Evolutionary conservation across 306 rosid genomes (phyloP).

Genomic region (Nissolia schottii): DNA sequence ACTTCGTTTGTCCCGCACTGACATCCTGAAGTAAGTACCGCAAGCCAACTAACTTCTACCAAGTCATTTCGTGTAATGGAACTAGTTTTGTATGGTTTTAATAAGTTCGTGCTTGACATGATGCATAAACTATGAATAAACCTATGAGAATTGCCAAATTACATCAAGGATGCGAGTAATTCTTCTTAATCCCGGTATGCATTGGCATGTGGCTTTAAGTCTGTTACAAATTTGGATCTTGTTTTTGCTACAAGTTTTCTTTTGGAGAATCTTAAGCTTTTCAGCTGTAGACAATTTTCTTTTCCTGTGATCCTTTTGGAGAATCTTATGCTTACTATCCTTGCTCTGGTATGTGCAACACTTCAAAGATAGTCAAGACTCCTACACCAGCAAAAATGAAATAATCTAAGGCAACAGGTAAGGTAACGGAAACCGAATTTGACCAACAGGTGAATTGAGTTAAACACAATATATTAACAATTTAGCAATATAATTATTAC

Average conservation of each 20-base stretch:
- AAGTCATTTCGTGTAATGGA: constrained; percentile 5
- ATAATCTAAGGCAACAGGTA: not conserved
- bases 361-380: not conserved
- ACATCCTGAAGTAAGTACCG: constrained; percentile 70
- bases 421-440: not conserved
- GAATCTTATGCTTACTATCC: not conserved
- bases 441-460: not conserved
- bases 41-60: not conserved
- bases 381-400: not conserved
- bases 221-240: not conserved
- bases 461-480: not conserved
- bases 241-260: not conserved
- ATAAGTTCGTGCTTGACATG: not conserved
- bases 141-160: not conserved
- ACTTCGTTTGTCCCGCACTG: constrained; percentile 75
- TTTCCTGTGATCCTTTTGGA: no score
- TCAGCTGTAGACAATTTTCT: not conserved
- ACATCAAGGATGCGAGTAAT: not conserved
- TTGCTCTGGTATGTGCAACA: not conserved
- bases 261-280: not conserved
- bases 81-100: not conserved
- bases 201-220: not conserved
- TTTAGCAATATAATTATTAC: not conserved
- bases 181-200: not conserved
- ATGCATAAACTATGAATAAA: not conserved